A percentile compares a stretch with the other conserved stretches of the same genome.
Conservation (phyloP, 2,329 filamentous ascomycete species). For the Rhinocladiella similis region DNA sequence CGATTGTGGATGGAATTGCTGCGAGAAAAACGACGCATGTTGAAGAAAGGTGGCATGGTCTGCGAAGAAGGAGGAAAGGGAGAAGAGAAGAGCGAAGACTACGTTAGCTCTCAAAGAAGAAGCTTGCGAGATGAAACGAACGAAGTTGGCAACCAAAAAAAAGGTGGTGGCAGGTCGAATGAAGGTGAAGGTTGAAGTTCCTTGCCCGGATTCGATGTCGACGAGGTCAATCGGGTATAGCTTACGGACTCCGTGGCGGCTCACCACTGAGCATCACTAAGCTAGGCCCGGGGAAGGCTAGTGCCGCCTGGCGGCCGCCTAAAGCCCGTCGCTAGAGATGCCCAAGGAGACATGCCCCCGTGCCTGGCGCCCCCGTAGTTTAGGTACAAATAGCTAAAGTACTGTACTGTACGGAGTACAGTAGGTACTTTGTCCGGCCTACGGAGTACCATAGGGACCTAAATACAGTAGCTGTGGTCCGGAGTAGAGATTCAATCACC, state of each 20-base stretch:
- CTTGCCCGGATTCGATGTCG: not conserved
- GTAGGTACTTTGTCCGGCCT: too few relatives aligned
- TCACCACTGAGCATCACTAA: too few relatives aligned
- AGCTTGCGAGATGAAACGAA: not conserved
- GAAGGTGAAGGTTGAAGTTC: not conserved
- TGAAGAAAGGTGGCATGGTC: conserved; percentile 24
- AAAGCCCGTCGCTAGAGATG: not conserved
- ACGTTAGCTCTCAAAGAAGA: not conserved
- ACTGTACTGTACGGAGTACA: too few relatives aligned
- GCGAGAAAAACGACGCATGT: conserved; percentile 24
- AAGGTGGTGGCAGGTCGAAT: conserved; percentile 13
- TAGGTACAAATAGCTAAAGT: too few relatives aligned
- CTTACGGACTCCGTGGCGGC: not conserved
- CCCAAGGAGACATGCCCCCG: not conserved
- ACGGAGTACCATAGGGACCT: too few relatives aligned
- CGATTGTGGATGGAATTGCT: conserved; percentile 19
- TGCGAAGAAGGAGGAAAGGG: not conserved
- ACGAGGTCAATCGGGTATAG: not conserved
- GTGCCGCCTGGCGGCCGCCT: not conserved
- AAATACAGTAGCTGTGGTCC: too few relatives aligned
- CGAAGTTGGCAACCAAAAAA: conserved; percentile 1
- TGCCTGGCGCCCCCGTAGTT: too few relatives aligned
- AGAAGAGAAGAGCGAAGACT: not conserved
- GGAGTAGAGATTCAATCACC: too few relatives aligned
- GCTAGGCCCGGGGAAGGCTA: not conserved